phyloP scores from a whole-genome alignment of 257 asterid genomes.

The Solanum stenotomum region DNA sequence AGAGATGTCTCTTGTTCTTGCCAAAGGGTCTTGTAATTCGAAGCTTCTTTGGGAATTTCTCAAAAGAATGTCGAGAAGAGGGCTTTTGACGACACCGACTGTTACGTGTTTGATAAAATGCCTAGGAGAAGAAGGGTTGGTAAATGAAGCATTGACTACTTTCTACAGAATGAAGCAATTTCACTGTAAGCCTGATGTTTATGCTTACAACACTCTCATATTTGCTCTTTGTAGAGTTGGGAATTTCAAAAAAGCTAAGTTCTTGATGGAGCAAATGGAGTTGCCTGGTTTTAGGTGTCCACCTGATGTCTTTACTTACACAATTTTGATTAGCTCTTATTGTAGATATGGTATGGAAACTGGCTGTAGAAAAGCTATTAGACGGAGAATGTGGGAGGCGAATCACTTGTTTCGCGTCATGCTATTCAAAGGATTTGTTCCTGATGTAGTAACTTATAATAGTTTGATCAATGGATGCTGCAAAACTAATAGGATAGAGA shows the following conservation, averaged over 20 bases:
- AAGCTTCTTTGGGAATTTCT: constrained; percentile 67
- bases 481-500: constrained; percentile 70
- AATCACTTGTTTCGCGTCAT: constrained; percentile 77
- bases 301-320: constrained; percentile 66
- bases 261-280: constrained; percentile 74
- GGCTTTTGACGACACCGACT: no score
- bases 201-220: constrained; percentile 52
- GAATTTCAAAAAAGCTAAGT: constrained; percentile 69
- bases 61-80: constrained; percentile 49
- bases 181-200: constrained; percentile 73
- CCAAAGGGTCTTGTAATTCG: constrained; percentile 47
- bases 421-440: constrained; percentile 75
- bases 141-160: constrained; percentile 63
- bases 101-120: constrained; percentile 43
- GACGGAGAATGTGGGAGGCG: constrained; percentile 88
- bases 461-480: constrained; percentile 90
- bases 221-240: constrained; percentile 79
- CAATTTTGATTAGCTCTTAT: constrained; percentile 69
- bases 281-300: constrained; percentile 79
- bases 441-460: constrained; percentile 91
- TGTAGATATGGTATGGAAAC: constrained; percentile 70
- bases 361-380: constrained; percentile 66
- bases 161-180: constrained; percentile 89
- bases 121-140: constrained; percentile 82
- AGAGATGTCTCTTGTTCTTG: constrained; percentile 82